Evolutionary conservation across 495 filamentous ascomycete genomes (phyloP), one percentile per base, ranked within the genome.

Genomic region (Penicillium odoratum): DNA sequence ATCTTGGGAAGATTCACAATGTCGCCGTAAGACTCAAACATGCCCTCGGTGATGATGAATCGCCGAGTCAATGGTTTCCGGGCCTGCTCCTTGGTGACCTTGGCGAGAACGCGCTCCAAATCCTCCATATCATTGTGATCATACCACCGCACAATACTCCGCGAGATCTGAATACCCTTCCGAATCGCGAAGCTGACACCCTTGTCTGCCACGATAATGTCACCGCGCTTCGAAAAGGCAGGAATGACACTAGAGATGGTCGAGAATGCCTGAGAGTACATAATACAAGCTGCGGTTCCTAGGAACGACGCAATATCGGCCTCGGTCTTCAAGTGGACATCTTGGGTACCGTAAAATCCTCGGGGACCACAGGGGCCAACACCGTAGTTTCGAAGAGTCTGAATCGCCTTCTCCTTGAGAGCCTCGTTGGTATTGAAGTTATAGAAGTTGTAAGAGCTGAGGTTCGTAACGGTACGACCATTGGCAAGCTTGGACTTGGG

Each of bases 161-260:
- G 82, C 5, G 89, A 94, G 50, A 96, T 90, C 78, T 99, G 91
- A 7, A 99, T 81, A 44, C 95, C 94, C 74, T 93, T 94, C 48
- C 93, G 87, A 62, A 97, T 92, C 7, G 95, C 88, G 77, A 88
- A 98, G 71, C 93, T 97, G 62, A 93, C 89, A 18, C 92, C 91
- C 62, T 87, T 89, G 74, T 99, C 94, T n/a, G 94, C 94, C 42
- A 99, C 91, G 60, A 99, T 98, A 64, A 99, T 90, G 72, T 99
- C 94, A 5, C 95, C 95, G 61, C 94, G 81, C 81, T 99, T 99
- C 60, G 88, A 92, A 67, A 99, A 99, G 4, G 93, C 88, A 5
- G 94, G 95, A 48, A 99, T 96, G 48, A 98, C 92, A 69, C 86
- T 90, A 0, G 88, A 90, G 55, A 98, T 96, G 36, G 94, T 97